A percentile compares a stretch with the other conserved stretches of the same genome.
phyloP scores from a whole-genome alignment of 2,329 filamentous ascomycete genomes.

The Paracorniculantispora psalliotae region DNA sequence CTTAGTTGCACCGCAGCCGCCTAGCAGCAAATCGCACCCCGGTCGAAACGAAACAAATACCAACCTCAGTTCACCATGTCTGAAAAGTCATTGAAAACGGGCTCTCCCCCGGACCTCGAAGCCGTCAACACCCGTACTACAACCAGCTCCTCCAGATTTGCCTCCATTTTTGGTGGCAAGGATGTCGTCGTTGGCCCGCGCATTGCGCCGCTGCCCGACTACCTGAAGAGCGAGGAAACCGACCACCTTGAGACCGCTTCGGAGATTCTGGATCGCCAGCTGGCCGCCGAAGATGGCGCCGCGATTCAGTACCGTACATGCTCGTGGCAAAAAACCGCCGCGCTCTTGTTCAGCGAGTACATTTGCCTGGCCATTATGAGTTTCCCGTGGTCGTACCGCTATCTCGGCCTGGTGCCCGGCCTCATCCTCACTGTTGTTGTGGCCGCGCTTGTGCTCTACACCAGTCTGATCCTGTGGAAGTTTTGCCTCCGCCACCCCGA shows the following conservation, averaged over 20 bases:
- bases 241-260: slow-evolving; percentile 43
- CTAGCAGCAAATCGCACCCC: neutral
- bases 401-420: slow-evolving; percentile 78
- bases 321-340: slow-evolving; percentile 92
- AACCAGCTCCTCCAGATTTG: slow-evolving; percentile 24
- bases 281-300: slow-evolving; percentile 70
- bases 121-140: slow-evolving; percentile 11
- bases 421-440: slow-evolving; percentile 78
- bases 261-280: slow-evolving; percentile 57
- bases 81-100: slow-evolving; percentile 8
- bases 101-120: slow-evolving; percentile 15
- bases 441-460: slow-evolving; percentile 77
- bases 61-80: slow-evolving; percentile 14
- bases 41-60: slow-evolving; percentile 20
- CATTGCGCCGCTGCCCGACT: slow-evolving; percentile 42
- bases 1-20: neutral
- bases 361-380: slow-evolving; percentile 93
- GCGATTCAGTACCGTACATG: slow-evolving; percentile 90
- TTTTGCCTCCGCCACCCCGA: slow-evolving; percentile 90
- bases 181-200: slow-evolving; percentile 44
- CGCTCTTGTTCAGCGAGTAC: slow-evolving; percentile 88
- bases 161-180: slow-evolving; percentile 34
- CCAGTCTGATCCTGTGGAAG: slow-evolving; percentile 60
- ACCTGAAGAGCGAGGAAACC: slow-evolving; percentile 35
- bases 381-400: slow-evolving; percentile 87